Percentiles rank a stretch among this genome's conserved stretches.
Evolutionary conservation across 495 filamentous ascomycete species (phyloP).

Genomic region (Rusavskia elegans): DNA sequence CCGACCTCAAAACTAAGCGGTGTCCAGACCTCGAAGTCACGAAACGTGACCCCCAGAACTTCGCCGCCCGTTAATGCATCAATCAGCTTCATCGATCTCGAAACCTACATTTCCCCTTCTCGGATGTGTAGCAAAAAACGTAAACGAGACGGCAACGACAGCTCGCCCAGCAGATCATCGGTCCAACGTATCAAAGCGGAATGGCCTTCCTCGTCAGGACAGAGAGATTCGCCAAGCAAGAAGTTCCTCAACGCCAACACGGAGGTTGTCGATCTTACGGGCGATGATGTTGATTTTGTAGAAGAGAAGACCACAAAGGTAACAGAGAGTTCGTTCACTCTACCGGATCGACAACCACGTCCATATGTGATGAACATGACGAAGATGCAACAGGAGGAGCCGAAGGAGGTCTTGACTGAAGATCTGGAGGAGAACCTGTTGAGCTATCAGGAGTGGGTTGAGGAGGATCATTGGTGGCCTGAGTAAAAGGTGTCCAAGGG

Average conservation of each 20-base stretch:
- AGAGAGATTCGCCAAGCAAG: too few relatives aligned
- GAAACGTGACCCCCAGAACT: too few relatives aligned
- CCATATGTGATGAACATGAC: not conserved
- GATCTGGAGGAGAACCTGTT: not conserved
- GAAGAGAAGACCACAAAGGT: too few relatives aligned
- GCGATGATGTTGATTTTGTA: not conserved
- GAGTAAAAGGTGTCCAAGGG: not conserved
- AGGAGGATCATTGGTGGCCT: not conserved
- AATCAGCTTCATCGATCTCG: not conserved
- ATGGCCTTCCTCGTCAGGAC: too few relatives aligned
- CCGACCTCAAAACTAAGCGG: too few relatives aligned
- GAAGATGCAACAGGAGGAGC: not conserved
- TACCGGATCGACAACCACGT: not conserved
- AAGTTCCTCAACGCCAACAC: too few relatives aligned
- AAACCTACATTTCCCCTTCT: not conserved
- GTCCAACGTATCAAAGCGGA: too few relatives aligned
- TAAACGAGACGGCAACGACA: not conserved
- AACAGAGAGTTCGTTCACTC: too few relatives aligned
- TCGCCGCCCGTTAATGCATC: not conserved
- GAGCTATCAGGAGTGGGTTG: not conserved
- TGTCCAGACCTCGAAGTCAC: too few relatives aligned
- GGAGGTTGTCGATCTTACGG: not conserved
- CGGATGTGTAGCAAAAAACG: not conserved
- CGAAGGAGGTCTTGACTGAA: not conserved
- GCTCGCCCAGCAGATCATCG: too few relatives aligned